These are phyloP conservation scores for Adansonia digitata DNA, from an alignment of 345 rosid genomes.

Conservation along the genomic window DNA sequence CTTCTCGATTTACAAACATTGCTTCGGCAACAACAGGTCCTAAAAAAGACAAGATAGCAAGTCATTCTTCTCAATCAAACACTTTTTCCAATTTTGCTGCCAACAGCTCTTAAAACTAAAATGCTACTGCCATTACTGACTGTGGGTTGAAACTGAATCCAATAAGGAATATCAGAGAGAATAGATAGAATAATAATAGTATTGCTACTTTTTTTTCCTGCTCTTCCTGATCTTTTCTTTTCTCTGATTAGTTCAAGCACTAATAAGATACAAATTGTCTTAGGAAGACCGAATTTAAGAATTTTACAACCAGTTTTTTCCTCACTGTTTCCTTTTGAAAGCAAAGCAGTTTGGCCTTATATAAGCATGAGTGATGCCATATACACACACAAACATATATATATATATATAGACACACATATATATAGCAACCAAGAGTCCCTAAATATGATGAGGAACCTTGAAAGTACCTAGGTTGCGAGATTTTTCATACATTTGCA, in stretches of 20 bases:
- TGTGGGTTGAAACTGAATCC: neutral
- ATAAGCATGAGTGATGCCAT: too few relatives aligned
- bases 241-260: neutral
- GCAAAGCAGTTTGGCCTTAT: too few relatives aligned
- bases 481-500: neutral
- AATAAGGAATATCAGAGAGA: neutral
- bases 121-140: neutral
- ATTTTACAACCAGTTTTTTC: neutral
- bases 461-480: neutral
- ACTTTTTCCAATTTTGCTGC: neutral
- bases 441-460: neutral
- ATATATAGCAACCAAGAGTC: neutral
- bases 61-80: neutral
- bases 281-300: neutral
- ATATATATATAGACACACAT: too few relatives aligned
- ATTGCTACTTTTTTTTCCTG: too few relatives aligned
- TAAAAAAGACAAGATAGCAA: constrained; percentile 19
- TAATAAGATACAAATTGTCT: neutral
- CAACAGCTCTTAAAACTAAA: too few relatives aligned
- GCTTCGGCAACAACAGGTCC: constrained; percentile 98
- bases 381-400: too few relatives aligned
- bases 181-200: neutral
- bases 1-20: constrained; percentile 87
- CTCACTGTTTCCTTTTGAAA: neutral
- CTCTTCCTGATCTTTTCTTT: neutral